Evolutionary conservation across 495 filamentous ascomycete genomes (phyloP).

Genomic region (Symbiotaphrina buchneri): DNA sequence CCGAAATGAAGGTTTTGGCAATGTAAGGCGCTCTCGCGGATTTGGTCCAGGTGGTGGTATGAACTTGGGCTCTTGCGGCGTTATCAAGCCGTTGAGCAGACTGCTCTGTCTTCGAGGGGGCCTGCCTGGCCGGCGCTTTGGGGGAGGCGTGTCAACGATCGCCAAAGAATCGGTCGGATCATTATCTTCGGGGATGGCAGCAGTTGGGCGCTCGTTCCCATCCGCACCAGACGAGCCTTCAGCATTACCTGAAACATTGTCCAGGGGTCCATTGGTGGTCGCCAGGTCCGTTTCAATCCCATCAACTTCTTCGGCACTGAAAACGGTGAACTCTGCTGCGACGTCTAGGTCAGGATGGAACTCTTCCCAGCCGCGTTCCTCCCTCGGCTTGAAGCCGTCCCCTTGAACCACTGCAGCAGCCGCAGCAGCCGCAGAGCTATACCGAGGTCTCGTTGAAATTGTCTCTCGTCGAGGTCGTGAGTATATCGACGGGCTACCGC

Average conservation of each 20-base stretch:
- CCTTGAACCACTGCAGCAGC: slow-evolving; percentile 67
- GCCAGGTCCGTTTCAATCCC: too few species aligned
- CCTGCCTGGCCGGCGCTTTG: slow-evolving; percentile 34
- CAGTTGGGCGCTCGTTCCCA: slow-evolving; percentile 1
- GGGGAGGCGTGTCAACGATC: slow-evolving; percentile 11
- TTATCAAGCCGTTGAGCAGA: slow-evolving; percentile 25
- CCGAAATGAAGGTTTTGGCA: slow-evolving; percentile 38
- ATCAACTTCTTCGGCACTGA: slow-evolving; percentile 69
- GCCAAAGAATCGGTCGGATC: not conserved
- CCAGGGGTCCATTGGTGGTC: too few species aligned
- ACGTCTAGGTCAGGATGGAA: slow-evolving; percentile 91
- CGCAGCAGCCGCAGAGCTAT: slow-evolving; percentile 64
- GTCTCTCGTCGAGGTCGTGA: slow-evolving; percentile 26
- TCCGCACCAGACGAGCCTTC: slow-evolving; percentile 1
- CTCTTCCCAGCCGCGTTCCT: slow-evolving; percentile 92
- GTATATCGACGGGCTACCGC: slow-evolving; percentile 24
- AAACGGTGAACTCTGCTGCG: slow-evolving; percentile 51
- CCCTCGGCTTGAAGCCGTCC: slow-evolving; percentile 89
- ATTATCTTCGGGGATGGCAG: not conserved
- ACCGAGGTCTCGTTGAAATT: slow-evolving; percentile 23
- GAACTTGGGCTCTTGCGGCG: slow-evolving; percentile 32
- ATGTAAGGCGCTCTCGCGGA: slow-evolving; percentile 38
- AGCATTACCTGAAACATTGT: too few species aligned
- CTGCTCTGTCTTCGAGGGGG: slow-evolving; percentile 35
- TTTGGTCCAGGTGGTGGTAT: slow-evolving; percentile 41